These are phyloP conservation scores for Kwoniella sp. DNA, from an alignment of 768 basidiomycete genomes.

Conservation along the genomic window DNA sequence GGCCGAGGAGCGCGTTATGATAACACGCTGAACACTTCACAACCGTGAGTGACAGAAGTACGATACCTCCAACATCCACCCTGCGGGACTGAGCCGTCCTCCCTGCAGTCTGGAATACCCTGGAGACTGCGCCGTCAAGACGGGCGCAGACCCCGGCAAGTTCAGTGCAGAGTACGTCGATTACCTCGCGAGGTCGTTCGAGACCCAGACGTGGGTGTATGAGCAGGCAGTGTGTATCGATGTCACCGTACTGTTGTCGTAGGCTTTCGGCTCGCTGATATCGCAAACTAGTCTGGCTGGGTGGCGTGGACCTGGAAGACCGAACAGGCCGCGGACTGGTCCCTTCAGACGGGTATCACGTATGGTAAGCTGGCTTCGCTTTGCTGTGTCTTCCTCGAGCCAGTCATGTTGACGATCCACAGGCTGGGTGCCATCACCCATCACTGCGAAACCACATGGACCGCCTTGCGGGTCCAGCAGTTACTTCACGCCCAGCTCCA, in stretches of 20 bases:
- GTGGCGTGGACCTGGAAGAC: constrained; percentile 48
- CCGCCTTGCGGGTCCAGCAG: constrained; percentile 11
- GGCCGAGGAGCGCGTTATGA: constrained; percentile 67
- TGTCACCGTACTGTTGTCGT: too few species aligned
- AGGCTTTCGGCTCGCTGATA: too few species aligned
- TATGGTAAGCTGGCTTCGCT: constrained; percentile 31
- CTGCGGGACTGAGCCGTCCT: constrained; percentile 52
- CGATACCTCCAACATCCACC: not conserved
- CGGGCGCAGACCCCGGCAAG: constrained; percentile 57
- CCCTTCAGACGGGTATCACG: constrained; percentile 38
- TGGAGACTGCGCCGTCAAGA: constrained; percentile 69
- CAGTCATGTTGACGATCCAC: not conserved
- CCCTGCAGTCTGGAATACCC: constrained; percentile 62
- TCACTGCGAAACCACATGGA: constrained; percentile 44
- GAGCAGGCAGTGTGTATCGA: constrained; percentile 58
- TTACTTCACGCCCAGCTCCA: not conserved
- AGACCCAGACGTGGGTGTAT: constrained; percentile 70
- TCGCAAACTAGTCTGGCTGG: constrained; percentile 10
- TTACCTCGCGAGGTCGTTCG: constrained; percentile 61
- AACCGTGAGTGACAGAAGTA: constrained; percentile 23
- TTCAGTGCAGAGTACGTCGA: constrained; percentile 63
- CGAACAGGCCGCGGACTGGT: constrained; percentile 48
- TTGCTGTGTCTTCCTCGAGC: not conserved
- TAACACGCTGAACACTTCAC: constrained; percentile 32
- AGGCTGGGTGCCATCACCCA: constrained; percentile 45